A percentile compares a stretch with the other conserved stretches of the same genome.
Evolutionary conservation across 768 basidiomycete genomes (phyloP).

Genomic region (Suillus ampliporus): DNA sequence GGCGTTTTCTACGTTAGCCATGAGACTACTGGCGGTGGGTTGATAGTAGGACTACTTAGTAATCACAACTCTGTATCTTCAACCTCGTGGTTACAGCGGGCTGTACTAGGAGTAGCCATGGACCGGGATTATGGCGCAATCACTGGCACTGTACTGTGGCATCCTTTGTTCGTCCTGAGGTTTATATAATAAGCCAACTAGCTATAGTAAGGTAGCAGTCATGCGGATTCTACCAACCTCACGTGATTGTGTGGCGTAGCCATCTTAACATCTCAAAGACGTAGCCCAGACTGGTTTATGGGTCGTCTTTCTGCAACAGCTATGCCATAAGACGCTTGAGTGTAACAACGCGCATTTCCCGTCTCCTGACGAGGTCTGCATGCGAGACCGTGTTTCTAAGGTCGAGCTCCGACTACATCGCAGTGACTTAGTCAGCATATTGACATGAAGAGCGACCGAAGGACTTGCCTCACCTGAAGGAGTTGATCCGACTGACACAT

Average conservation of each 20-base stretch:
- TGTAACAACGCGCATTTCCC: conserved; percentile 54
- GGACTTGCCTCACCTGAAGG: conserved; percentile 79
- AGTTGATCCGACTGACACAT: conserved; percentile 95
- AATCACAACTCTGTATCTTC: background rate
- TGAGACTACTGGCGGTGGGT: background rate
- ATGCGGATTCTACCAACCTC: too few species aligned
- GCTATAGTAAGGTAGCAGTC: too few species aligned
- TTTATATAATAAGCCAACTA: too few species aligned
- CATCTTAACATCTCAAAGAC: too few species aligned
- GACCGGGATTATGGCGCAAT: background rate
- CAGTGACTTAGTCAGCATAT: background rate
- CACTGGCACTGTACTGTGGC: too few species aligned
- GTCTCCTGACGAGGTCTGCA: conserved; percentile 59
- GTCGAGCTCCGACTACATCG: conserved; percentile 58
- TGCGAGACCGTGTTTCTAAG: conserved; percentile 58
- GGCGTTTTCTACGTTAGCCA: background rate
- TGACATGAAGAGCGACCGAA: background rate
- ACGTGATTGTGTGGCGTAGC: too few species aligned
- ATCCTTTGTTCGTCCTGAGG: too few species aligned
- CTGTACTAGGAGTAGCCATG: background rate
- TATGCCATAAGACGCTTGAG: conserved; percentile 48
- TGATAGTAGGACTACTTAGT: background rate
- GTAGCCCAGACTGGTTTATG: too few species aligned
- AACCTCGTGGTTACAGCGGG: too few species aligned
- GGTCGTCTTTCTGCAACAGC: too few species aligned